phyloP scores from a whole-genome alignment of 805 yeast species.

The Suhomyces pyralidae region DNA sequence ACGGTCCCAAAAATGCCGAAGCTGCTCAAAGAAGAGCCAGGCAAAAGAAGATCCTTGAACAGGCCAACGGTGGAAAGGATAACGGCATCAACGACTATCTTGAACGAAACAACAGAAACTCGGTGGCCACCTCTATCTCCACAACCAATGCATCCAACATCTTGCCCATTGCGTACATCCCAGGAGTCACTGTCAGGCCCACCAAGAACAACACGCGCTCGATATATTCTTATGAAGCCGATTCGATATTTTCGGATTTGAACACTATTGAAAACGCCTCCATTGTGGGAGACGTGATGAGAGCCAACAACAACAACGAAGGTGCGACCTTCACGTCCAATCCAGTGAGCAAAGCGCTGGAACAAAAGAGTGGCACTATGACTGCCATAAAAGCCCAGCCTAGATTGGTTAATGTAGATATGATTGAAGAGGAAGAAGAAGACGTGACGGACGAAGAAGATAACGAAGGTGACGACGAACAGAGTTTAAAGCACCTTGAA shows the following conservation, averaged over 20 bases:
- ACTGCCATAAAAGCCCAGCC: slow-evolving; percentile 80
- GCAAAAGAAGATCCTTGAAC: slow-evolving; percentile 13
- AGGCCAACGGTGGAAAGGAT: slow-evolving; percentile 10
- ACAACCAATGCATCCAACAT: slow-evolving; percentile 82
- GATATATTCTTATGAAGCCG: slow-evolving; percentile 42
- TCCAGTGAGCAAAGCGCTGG: not conserved
- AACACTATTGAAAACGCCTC: slow-evolving; percentile 47
- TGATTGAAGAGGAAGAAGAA: slow-evolving; percentile 40
- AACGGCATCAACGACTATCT: slow-evolving; percentile 11
- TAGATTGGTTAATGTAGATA: slow-evolving; percentile 55
- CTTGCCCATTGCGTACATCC: slow-evolving; percentile 88
- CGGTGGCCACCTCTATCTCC: slow-evolving; percentile 58
- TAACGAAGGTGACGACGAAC: not conserved
- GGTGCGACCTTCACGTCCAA: slow-evolving; percentile 2
- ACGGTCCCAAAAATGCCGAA: slow-evolving; percentile 5
- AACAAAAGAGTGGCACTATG: slow-evolving; percentile 43
- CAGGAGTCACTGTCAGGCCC: slow-evolving; percentile 78
- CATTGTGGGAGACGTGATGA: slow-evolving; percentile 38
- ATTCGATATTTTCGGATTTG: slow-evolving; percentile 41
- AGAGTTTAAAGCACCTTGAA: not conserved
- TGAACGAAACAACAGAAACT: slow-evolving; percentile 25
- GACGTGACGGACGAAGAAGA: slow-evolving; percentile 10
- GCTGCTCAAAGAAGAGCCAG: slow-evolving; percentile 11
- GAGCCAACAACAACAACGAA: slow-evolving; percentile 16
- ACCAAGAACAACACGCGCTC: slow-evolving; percentile 43